Conservation (phyloP, 2,329 filamentous ascomycete species). For the Neopestalotiopsis sp. region DNA sequence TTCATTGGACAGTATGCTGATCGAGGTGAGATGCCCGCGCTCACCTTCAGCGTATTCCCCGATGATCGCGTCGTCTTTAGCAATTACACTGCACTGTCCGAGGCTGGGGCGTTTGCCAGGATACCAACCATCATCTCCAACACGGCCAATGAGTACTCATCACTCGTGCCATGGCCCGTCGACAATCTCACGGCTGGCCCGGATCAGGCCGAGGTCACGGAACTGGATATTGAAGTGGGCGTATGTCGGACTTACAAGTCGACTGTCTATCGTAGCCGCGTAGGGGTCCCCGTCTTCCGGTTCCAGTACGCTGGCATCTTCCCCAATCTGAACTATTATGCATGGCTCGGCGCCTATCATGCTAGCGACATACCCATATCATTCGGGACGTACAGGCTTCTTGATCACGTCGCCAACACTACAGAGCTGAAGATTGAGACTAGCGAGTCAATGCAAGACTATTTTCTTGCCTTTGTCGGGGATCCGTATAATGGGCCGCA, state of each 20-base stretch:
- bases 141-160: conserved; percentile 39
- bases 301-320: conserved; percentile 48
- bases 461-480: conserved; percentile 32
- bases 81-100: conserved; percentile 35
- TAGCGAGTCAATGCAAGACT: conserved; percentile 34
- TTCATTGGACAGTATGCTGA: conserved; percentile 28
- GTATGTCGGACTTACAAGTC: conserved; percentile 37
- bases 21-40: conserved; percentile 24
- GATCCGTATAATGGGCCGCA: conserved; percentile 32
- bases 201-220: conserved; percentile 24
- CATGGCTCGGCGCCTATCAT: conserved; percentile 50
- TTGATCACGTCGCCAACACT: conserved; percentile 30
- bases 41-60: conserved; percentile 32
- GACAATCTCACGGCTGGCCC: conserved; percentile 37
- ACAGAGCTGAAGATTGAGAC: conserved; percentile 31
- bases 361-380: conserved; percentile 42
- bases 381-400: conserved; percentile 42
- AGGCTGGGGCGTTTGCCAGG: conserved; percentile 30
- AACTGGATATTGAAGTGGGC: conserved; percentile 22
- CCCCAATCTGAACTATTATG: conserved; percentile 43
- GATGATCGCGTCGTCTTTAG: conserved; percentile 38
- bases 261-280: conserved; percentile 32
- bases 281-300: conserved; percentile 41
- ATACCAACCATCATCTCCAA: conserved; percentile 38
- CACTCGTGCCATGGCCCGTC: conserved; percentile 34